Conservation (phyloP, 129 eudicot genomes). For the Ambrosia artemisiifolia region DNA sequence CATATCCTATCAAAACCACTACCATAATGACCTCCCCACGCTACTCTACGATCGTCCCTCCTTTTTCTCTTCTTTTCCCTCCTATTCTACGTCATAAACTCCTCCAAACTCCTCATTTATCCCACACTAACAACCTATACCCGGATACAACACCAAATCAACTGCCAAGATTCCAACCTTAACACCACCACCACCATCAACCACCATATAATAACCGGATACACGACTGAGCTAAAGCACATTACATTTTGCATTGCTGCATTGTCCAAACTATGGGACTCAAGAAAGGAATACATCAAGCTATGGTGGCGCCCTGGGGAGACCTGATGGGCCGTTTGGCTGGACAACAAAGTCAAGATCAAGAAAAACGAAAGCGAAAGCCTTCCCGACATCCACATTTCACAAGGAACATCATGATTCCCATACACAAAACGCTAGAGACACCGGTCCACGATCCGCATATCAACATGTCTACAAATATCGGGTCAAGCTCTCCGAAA, state of each 20-base stretch:
- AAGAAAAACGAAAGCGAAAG: constrained; percentile 39
- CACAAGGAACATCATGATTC: constrained; percentile 49
- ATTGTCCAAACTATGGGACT: constrained; percentile 57
- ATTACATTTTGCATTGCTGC: constrained; percentile 73
- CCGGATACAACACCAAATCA: too few species aligned
- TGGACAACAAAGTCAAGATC: constrained; percentile 37
- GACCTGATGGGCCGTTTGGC: constrained; percentile 73
- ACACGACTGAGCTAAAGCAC: constrained; percentile 49
- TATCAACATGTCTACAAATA: too few species aligned
- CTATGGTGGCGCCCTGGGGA: constrained; percentile 67
- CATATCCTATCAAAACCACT: constrained; percentile 25
- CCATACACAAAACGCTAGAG: constrained; percentile 57
- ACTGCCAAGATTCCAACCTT: constrained; percentile 3
- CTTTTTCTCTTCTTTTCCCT: constrained; percentile 29
- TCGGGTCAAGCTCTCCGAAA: too few species aligned
- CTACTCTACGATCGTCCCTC: constrained; percentile 21
- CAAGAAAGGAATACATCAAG: constrained; percentile 72
- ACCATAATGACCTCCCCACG: constrained; percentile 38
- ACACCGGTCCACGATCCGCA: constrained; percentile 54
- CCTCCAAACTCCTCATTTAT: constrained; percentile 39
- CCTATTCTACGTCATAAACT: constrained; percentile 44
- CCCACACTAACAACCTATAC: constrained; percentile 8
- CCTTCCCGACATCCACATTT: constrained; percentile 52
- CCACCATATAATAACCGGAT: neutral
- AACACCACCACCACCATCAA: neutral